Evolutionary conservation across 2,329 filamentous ascomycete genomes (phyloP).

Genomic region (Nothopassalora personata): DNA sequence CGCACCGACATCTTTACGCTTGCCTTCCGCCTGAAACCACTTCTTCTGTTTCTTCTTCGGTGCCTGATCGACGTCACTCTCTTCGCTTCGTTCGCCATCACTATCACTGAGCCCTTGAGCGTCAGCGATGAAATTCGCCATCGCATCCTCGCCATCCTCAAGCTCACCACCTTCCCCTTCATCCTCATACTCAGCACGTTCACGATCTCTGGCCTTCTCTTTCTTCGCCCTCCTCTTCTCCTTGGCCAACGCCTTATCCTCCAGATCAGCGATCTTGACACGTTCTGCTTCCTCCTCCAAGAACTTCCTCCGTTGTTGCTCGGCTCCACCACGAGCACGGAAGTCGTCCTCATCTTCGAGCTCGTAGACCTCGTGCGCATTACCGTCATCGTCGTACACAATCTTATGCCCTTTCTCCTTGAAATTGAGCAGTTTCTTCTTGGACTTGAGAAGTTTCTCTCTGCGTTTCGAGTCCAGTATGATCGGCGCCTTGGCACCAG

Average conservation of each 20-base stretch:
- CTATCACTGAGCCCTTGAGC: constrained; percentile 25
- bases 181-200: constrained; percentile 45
- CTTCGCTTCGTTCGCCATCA: constrained; percentile 37
- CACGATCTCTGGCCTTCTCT: constrained; percentile 65
- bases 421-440: constrained; percentile 89
- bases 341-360: constrained; percentile 82
- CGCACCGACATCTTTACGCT: constrained; percentile 46
- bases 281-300: constrained; percentile 67
- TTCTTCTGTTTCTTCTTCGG: constrained; percentile 65
- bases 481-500: constrained; percentile 63
- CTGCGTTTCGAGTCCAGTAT: constrained; percentile 90
- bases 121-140: constrained; percentile 41
- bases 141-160: constrained; percentile 34
- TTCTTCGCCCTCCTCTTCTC: constrained; percentile 72
- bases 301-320: constrained; percentile 71
- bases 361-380: constrained; percentile 78
- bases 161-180: constrained; percentile 17
- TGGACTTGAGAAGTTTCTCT: constrained; percentile 90
- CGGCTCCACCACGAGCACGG: constrained; percentile 65
- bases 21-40: constrained; percentile 68
- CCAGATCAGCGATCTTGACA: constrained; percentile 68
- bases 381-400: constrained; percentile 87
- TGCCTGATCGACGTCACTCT: constrained; percentile 43
- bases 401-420: constrained; percentile 81
- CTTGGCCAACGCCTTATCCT: constrained; percentile 76